Base-by-base conservation (phyloP, 495 filamentous ascomycete genomes). In the Hypoxylon rickii region DNA sequence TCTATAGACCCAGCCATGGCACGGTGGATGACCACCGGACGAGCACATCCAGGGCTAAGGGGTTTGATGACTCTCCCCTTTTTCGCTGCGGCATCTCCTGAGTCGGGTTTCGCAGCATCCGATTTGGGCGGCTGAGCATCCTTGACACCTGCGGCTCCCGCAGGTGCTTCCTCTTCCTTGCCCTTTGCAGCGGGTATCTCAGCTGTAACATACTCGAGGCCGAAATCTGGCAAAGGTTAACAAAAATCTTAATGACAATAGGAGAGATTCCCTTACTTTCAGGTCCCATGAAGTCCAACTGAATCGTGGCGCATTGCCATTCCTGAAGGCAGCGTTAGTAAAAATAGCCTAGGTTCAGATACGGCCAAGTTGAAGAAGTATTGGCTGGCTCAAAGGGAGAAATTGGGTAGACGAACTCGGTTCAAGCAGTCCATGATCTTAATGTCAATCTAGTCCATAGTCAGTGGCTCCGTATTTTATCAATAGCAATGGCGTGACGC, bases 1-100 rank as follows among this genome's bases (percentile, higher is more conserved):
- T 98, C 94, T 63, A 97, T 89, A 58, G 85, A 89, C 46, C 94
- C 94, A 44, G 90, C 86, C 68, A 98, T 94, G 40, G 94, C 94
- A 54, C 94, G 89, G 73, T 97, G 94, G 55, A 98, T 94, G 80
- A 97, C 95, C 61, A 98, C 94, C 2, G 94, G 94, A 8, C 94
- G 86, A 39, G 91, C 91, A 69, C 86, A 94, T 44, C 91, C 90
- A 34, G 83, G 72, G 0, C 79, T 76, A 11, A 83, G 72, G 12
- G 78, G 74, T 50, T 83, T 85, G 55, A 76, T 70, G 33, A 69
- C 44, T 33, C 67, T 55, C 21, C 70, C 72, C 51, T 66, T 65
- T 36, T 70, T 65, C 17, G 66, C 50, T 22, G 40, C 52, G 32
- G 20, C 54, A 3, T 72, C 67, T 11, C 66, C 73, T 29, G 60